These are phyloP conservation scores for Lepidium africanum DNA, from an alignment of 345 rosid genomes.

Conservation along the genomic window DNA sequence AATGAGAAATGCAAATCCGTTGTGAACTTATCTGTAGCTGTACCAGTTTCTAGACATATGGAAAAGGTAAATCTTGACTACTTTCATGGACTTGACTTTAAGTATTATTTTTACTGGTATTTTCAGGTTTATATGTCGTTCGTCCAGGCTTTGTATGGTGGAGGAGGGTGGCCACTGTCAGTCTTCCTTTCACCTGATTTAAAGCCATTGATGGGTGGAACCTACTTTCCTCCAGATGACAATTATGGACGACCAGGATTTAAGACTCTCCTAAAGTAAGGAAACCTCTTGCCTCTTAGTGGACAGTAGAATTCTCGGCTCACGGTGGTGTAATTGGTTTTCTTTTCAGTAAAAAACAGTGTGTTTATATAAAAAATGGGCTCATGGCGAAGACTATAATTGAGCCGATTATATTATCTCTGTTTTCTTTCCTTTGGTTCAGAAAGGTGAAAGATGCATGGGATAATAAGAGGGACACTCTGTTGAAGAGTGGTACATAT, in stretches of 20 bases:
- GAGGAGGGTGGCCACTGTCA: slow-evolving; percentile 94
- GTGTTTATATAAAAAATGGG: neutral
- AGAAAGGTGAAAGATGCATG: slow-evolving; percentile 87
- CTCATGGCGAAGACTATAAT: neutral
- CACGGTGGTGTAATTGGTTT: neutral
- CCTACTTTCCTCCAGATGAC: slow-evolving; percentile 90
- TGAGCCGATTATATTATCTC: neutral
- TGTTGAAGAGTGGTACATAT: slow-evolving; percentile 64
- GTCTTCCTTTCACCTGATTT: slow-evolving; percentile 93
- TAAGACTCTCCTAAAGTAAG: slow-evolving; percentile 71
- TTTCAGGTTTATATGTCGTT: slow-evolving; percentile 90
- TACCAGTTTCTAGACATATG: neutral
- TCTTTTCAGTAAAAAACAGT: neutral
- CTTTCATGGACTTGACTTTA: neutral
- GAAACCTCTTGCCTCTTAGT: neutral
- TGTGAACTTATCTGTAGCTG: neutral
- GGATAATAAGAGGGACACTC: slow-evolving; percentile 60
- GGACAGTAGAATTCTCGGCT: neutral
- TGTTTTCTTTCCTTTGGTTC: slow-evolving; percentile 16
- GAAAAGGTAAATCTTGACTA: neutral
- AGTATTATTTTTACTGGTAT: neutral
- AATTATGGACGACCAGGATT: slow-evolving; percentile 88
- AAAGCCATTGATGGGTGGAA: slow-evolving; percentile 96
- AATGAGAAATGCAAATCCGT: neutral
- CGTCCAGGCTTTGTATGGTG: slow-evolving; percentile 80